Percentiles rank a stretch among this genome's conserved stretches.
Evolutionary conservation across 225 moss, liverwort and hornwort species (phyloP).

Genomic region (Pleurozium schreberi): DNA sequence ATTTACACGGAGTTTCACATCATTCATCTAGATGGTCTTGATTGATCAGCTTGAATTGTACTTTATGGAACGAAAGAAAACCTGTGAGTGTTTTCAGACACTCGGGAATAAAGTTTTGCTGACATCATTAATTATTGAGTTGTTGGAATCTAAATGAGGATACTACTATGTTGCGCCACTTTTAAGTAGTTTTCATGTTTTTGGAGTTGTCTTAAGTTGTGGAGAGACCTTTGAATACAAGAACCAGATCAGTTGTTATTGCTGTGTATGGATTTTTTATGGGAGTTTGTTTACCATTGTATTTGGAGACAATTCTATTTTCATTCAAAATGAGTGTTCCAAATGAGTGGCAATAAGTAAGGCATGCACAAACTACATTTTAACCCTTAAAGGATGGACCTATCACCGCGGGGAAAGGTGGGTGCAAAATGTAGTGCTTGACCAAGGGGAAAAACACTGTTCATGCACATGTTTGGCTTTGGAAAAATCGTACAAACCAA

Average conservation of each 20-base stretch:
- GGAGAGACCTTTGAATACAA: background rate
- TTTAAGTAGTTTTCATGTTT: no score
- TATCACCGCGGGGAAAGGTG: no score
- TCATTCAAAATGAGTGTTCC: background rate
- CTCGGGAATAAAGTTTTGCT: background rate
- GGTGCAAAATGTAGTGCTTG: no score
- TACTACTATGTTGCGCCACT: background rate
- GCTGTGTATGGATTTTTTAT: background rate
- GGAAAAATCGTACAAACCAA: no score
- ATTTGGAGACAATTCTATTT: background rate
- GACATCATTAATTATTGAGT: background rate
- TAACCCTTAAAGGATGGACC: no score
- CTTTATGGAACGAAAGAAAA: background rate
- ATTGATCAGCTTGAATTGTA: constrained; percentile 21
- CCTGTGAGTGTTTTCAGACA: background rate
- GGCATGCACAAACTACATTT: background rate
- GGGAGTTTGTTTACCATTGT: background rate
- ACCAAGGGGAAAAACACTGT: no score
- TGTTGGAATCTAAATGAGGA: background rate
- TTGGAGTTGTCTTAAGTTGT: background rate
- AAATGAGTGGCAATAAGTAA: background rate
- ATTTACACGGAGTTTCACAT: background rate
- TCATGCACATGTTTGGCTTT: no score
- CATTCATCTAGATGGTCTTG: background rate
- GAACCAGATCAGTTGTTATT: background rate